Conservation (phyloP, 2,329 filamentous ascomycete genomes). For the Epichloe coenophiala region DNA sequence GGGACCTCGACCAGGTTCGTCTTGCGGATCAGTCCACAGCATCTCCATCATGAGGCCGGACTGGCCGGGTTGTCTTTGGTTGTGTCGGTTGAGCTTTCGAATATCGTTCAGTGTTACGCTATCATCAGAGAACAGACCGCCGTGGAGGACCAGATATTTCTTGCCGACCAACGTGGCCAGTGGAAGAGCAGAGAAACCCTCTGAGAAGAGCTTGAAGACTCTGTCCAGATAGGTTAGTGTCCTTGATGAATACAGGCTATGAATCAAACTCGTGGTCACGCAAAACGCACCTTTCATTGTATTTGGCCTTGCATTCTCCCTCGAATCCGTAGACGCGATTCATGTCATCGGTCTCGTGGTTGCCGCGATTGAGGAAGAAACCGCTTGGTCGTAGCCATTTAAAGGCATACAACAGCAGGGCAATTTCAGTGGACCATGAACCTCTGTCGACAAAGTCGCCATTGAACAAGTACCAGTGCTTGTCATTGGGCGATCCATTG, state of each 20-base stretch:
- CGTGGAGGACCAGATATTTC: conserved; percentile 87
- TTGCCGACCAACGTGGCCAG: conserved; percentile 82
- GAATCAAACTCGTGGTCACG: not conserved
- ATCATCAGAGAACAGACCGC: conserved; percentile 92
- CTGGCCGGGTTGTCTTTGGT: conserved; percentile 85
- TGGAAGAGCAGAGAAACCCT: conserved; percentile 90
- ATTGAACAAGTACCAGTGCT: conserved; percentile 93
- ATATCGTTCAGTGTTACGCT: conserved; percentile 87
- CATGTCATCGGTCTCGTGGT: conserved; percentile 99
- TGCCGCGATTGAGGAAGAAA: conserved; percentile 94
- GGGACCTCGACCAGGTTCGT: conserved; percentile 70
- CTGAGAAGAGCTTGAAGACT: conserved; percentile 93
- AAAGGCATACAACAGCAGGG: conserved; percentile 83
- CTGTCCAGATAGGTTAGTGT: conserved; percentile 21
- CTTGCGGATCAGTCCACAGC: conserved; percentile 96
- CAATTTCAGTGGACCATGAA: conserved; percentile 97
- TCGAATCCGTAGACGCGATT: conserved; percentile 98
- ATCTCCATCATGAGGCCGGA: conserved; percentile 99
- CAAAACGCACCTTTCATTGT: conserved; percentile 56
- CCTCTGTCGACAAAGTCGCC: conserved; percentile 97
- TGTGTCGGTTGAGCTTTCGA: conserved; percentile 79
- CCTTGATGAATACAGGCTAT: not conserved
- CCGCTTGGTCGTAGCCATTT: conserved; percentile 82
- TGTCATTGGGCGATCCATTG: conserved; percentile 72
- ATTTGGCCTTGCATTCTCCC: conserved; percentile 96